Base-by-base conservation (phyloP, 108 stramenopile species). In the Pseudonitzschia pungens region DNA sequence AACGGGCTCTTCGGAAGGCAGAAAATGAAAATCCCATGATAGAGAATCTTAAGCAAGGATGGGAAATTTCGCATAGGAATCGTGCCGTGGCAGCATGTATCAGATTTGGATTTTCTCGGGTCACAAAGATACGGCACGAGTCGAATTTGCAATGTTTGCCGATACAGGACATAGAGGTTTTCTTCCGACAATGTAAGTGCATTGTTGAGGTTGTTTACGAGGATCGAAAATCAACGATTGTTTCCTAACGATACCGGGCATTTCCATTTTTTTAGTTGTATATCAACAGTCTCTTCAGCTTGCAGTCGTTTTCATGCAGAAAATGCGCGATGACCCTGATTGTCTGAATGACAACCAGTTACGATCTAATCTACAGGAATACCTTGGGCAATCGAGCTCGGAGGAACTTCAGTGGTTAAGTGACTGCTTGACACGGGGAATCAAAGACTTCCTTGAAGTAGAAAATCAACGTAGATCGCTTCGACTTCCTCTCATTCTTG, bases 81-180 rank as follows among this genome's bases (percentile, higher is more conserved):
- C 71, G 89, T 32, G 83, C 81, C 10, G 72, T 81, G 10, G 87
- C 88, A 26, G 88, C 93, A 22, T 73, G 77, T 41, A 67, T 94
- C 56, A 65, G 88, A 57, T 92, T 92, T 70, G 93, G 93, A 12
- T 94, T 94, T 78, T 82, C 77, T 22, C 80, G 93, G 32, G 91
- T 91, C 57, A 89, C 86, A 59, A 92, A 92, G 75, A 73, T 92
- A 27, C 80, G 93, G 41, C 64, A 78, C 63, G 93, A 94, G 65
- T 87, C 90, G 1, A 89, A 86, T 72, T 75, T 94, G 52, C 87
- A 85, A 9, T 88, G 87, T 73, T 69, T 92, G 29, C 88, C 93
- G n/a, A 78, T 90, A 42, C 91, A 92, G 59, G 91, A 92, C 58
- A 67, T 92, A 32, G 91, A 92, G 65, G 84, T 92, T 27, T 92